These are phyloP conservation scores for Rhizoclosmatium globosum DNA, from an alignment of 192 early-diverging fungal genomes.

Conservation along the genomic window DNA sequence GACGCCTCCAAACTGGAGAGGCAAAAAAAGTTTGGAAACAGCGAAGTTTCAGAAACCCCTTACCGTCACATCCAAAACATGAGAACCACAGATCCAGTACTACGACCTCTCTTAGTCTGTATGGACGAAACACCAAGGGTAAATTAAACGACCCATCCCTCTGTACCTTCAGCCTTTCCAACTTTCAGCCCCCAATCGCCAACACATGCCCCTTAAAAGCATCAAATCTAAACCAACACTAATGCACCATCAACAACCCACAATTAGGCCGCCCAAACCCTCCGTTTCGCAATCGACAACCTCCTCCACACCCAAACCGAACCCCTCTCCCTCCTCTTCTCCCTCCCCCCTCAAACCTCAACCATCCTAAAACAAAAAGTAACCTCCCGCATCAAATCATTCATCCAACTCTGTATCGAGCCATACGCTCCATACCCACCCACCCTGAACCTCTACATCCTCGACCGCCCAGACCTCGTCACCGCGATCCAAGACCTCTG, in stretches of 20 bases:
- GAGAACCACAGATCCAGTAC: conserved; percentile 7
- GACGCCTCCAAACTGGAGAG: too few relatives aligned
- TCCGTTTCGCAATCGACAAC: conserved; percentile 37
- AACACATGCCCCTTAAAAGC: not conserved
- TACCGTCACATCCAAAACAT: not conserved
- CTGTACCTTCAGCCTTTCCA: too few relatives aligned
- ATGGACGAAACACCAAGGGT: conserved; percentile 36
- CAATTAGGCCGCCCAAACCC: conserved; percentile 34
- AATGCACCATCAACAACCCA: not conserved
- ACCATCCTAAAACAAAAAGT: conserved; percentile 30
- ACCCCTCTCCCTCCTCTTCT: conserved; percentile 8
- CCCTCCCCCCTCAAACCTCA: conserved; percentile 14
- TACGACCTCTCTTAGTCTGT: not conserved
- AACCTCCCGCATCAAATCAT: conserved; percentile 29
- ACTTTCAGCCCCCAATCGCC: too few relatives aligned
- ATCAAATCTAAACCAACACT: not conserved
- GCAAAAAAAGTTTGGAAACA: too few relatives aligned
- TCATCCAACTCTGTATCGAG: conserved; percentile 26
- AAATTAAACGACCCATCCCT: not conserved
- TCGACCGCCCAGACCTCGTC: not conserved
- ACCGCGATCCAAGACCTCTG: conserved; percentile 25
- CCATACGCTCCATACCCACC: not conserved
- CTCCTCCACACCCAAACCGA: conserved; percentile 21
- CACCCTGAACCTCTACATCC: conserved; percentile 2
- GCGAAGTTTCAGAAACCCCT: too few relatives aligned